Evolutionary conservation across 2,329 filamentous ascomycete species (phyloP).

Genomic region (Alternaria triticina): DNA sequence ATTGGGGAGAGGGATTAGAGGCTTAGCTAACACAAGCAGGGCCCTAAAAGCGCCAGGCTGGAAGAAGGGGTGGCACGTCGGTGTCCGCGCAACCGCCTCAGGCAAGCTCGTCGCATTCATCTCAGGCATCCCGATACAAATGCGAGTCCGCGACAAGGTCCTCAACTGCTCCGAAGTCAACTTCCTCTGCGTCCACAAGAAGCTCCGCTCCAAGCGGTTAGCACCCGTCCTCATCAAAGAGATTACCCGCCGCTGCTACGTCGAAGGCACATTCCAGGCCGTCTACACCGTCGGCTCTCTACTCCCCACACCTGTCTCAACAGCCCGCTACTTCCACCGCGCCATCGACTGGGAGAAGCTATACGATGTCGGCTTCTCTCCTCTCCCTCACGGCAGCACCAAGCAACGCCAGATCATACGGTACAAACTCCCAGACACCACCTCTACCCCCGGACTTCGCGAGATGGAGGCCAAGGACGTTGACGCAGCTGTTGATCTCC

Average conservation of each 20-base stretch:
- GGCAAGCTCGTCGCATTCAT: slow-evolving; percentile 94
- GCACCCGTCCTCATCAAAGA: slow-evolving; percentile 97
- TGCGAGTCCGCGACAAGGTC: slow-evolving; percentile 78
- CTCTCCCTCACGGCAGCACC: slow-evolving; percentile 81
- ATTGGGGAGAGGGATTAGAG: too few relatives aligned
- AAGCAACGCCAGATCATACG: slow-evolving; percentile 84
- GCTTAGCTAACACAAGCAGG: slow-evolving; percentile 57
- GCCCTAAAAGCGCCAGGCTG: slow-evolving; percentile 94
- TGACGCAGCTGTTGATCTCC: slow-evolving; percentile 73
- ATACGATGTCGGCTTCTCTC: slow-evolving; percentile 92
- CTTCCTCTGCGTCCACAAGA: slow-evolving; percentile 98
- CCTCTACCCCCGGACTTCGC: slow-evolving; percentile 76
- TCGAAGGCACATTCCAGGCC: slow-evolving; percentile 87
- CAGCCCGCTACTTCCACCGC: slow-evolving; percentile 94
- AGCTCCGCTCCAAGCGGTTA: slow-evolving; percentile 89
- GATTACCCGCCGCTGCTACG: slow-evolving; percentile 89
- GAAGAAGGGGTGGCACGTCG: slow-evolving; percentile 93
- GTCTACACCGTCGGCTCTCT: slow-evolving; percentile 95
- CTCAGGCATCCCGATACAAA: slow-evolving; percentile 84
- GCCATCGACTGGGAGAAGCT: slow-evolving; percentile 95
- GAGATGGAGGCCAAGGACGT: slow-evolving; percentile 81
- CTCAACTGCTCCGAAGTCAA: slow-evolving; percentile 91
- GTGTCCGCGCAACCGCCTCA: slow-evolving; percentile 83
- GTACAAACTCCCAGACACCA: slow-evolving; percentile 79
- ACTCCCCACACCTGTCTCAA: slow-evolving; percentile 88